A percentile compares a stretch with the other conserved stretches of the same genome.
phyloP scores from a whole-genome alignment of 2,329 filamentous ascomycete genomes.

The Coniella vitis region DNA sequence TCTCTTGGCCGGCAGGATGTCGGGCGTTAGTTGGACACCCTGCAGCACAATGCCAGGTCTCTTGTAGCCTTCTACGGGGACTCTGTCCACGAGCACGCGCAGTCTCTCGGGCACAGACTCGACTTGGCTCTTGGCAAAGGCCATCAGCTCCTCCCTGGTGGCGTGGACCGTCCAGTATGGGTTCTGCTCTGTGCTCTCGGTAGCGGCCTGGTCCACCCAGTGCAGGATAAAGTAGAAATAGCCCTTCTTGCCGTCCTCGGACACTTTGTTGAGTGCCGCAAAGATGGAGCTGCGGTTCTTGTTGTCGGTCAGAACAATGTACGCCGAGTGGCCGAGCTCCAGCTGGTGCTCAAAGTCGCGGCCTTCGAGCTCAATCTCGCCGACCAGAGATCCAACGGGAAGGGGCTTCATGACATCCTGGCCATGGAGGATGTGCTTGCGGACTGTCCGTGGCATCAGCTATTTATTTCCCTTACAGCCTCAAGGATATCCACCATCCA shows the following conservation, averaged over 20 bases:
- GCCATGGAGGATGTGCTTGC: constrained; percentile 24
- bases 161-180: constrained; percentile 10
- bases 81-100: constrained; percentile 7
- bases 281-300: constrained; percentile 16
- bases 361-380: constrained; percentile 22
- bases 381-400: constrained; percentile 23
- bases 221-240: constrained; percentile 25
- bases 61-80: neutral
- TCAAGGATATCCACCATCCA: too few relatives aligned
- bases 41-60: constrained; percentile 22
- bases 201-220: constrained; percentile 17
- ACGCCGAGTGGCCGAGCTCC: constrained; percentile 26
- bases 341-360: constrained; percentile 26
- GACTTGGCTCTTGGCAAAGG: neutral
- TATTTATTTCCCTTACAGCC: too few relatives aligned
- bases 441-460: constrained; percentile 17
- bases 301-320: constrained; percentile 12
- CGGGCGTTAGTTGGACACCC: constrained; percentile 26
- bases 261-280: constrained; percentile 21
- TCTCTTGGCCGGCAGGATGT: constrained; percentile 30
- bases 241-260: constrained; percentile 17
- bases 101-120: neutral
- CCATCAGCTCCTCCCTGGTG: constrained; percentile 5
- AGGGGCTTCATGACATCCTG: constrained; percentile 22
- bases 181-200: constrained; percentile 1